Conservation (phyloP, 345 rosid species). For the Punica granatum region DNA sequence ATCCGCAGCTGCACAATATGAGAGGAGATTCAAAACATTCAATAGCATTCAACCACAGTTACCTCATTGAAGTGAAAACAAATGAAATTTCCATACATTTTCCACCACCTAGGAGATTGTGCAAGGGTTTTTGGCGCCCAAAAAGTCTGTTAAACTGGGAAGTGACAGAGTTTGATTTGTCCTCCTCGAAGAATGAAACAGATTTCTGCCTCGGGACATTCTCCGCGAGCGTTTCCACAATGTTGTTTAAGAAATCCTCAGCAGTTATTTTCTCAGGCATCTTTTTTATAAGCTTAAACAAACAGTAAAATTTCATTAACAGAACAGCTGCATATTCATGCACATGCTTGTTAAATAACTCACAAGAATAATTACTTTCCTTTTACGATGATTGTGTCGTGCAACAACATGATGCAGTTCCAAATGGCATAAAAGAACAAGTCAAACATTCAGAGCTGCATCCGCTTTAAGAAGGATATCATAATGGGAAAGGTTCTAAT, state of each 20-base stretch:
- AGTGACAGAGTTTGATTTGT: conserved; percentile 29
- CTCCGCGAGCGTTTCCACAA: conserved; percentile 60
- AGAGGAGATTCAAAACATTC: not conserved
- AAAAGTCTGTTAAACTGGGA: conserved; percentile 61
- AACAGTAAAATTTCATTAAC: not conserved
- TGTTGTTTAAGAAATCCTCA: conserved; percentile 43
- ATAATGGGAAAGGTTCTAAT: not conserved
- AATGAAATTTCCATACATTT: conserved; percentile 38
- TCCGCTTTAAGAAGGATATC: not conserved
- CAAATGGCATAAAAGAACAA: not conserved
- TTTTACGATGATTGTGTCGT: not conserved
- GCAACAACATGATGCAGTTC: not conserved
- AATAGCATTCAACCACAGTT: not conserved
- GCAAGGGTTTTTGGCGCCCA: conserved; percentile 73
- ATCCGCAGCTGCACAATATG: conserved; percentile 78
- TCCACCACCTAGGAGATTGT: conserved; percentile 84
- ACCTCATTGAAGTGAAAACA: not conserved
- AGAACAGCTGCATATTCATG: not conserved
- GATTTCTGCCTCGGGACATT: conserved; percentile 53
- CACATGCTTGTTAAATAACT: not conserved
- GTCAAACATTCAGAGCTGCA: not conserved
- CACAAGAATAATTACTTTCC: not conserved
- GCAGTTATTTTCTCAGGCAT: conserved; percentile 74
- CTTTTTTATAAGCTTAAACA: conserved; percentile 19
- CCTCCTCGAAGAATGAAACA: conserved; percentile 57